Base-by-base conservation (phyloP, 2,329 filamentous ascomycete genomes). In the Neurospora crassa region DNA sequence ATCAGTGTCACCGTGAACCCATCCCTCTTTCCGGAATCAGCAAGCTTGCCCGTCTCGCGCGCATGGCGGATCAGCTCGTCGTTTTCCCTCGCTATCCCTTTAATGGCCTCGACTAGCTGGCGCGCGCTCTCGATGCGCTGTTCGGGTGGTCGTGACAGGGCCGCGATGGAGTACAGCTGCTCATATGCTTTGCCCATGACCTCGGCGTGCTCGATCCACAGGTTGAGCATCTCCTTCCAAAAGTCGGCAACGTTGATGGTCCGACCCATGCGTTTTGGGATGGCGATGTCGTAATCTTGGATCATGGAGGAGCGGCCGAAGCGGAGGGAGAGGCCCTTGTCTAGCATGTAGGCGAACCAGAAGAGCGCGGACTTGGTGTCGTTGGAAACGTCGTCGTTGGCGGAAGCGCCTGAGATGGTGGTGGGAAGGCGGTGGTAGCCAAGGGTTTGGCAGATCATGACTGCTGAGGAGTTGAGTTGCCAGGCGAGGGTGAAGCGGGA, bases 401-500 rank as follows among this genome's bases (percentile, higher is more conserved):
- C 18, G 53, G 24, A 8, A 42, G 43, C 12, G 67, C 53, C 53
- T 24, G 24, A 34, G 53, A 14, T 45, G 74, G 67, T 75, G 10
- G 77, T 76, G 8, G 79, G 73, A 68, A 82, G 77, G 68, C 86
- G 84, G 76, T 91, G 89, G 72, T 88, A 90, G 3, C 89, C 89
- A 4, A 90, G 84, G 0, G 86, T 86, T 75, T 89, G 87, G 73
- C 88, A 90, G 69, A 91, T 81, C 69, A 87, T 84, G 14, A 86
- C 85, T 0, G 89, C 89, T 20, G 84, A 84, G 7, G 85, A 86
- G 34, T 85, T 86, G 20, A 91, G 80, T n/a, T 88, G 86, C 85
- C 88, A 90, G n/a, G 87, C 87, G 3, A 91, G 82, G 0, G 87
- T 88, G 0, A 88, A 87, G 47, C 88, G 87, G 3, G 88, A 89